phyloP scores from a whole-genome alignment of 179 eudicot genomes.

The Amaranthus tricolor region DNA sequence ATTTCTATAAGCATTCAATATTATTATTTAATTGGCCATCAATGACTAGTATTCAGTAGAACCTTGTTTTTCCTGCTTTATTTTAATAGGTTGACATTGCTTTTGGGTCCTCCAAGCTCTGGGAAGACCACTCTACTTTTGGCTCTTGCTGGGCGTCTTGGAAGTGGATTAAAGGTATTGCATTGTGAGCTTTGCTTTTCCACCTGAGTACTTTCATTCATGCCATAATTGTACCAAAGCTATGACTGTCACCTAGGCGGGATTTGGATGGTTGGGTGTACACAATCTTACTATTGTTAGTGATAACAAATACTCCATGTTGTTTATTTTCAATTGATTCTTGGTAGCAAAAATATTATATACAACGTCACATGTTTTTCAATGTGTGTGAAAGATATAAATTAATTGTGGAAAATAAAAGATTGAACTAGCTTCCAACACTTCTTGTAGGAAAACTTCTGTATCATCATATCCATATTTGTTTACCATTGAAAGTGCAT shows the following conservation, averaged over 20 bases:
- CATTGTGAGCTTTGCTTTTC: slow-evolving; percentile 15
- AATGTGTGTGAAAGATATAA: neutral
- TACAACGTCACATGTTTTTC: neutral
- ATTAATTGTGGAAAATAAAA: neutral
- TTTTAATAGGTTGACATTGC: slow-evolving; percentile 68
- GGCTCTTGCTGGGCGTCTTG: slow-evolving; percentile 91
- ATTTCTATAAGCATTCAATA: neutral
- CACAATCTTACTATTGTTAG: too few species aligned
- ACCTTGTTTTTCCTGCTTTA: neutral
- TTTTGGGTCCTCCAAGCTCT: slow-evolving; percentile 96
- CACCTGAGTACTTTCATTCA: too few species aligned
- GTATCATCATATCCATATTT: neutral
- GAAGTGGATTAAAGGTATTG: slow-evolving; percentile 67
- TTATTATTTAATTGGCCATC: slow-evolving; percentile 1
- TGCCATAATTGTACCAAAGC: too few species aligned
- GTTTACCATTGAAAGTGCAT: neutral
- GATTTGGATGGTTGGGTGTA: too few species aligned
- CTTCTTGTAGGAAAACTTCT: neutral
- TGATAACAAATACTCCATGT: neutral
- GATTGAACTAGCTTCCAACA: neutral
- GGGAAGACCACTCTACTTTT: slow-evolving; percentile 89
- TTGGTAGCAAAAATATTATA: neutral
- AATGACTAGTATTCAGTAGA: neutral
- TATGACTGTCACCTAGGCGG: too few species aligned
- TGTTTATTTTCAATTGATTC: neutral